A percentile compares a stretch with the other conserved stretches of the same genome.
Evolutionary conservation across 2,329 filamentous ascomycete species (phyloP).

Genomic region (Coleophoma cylindrospora): DNA sequence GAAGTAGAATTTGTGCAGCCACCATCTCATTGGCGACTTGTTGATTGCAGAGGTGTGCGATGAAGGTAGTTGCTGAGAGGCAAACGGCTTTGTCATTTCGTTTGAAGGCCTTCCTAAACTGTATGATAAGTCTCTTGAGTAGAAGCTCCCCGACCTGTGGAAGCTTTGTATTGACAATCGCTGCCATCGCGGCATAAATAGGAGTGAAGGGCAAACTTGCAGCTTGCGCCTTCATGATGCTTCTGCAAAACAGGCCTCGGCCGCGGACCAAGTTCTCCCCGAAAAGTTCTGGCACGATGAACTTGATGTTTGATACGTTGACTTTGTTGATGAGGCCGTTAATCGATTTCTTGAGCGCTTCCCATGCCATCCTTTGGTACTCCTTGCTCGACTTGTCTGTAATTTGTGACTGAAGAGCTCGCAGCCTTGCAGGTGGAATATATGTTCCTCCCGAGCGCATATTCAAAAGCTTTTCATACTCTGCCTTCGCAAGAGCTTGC

Average conservation of each 20-base stretch:
- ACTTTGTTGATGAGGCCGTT: constrained; percentile 99
- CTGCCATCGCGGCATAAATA: constrained; percentile 92
- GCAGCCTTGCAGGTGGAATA: constrained; percentile 85
- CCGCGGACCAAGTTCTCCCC: constrained; percentile 90
- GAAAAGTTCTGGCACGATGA: constrained; percentile 94
- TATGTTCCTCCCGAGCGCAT: constrained; percentile 96
- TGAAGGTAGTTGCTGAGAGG: constrained; percentile 85
- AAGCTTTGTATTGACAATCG: constrained; percentile 96
- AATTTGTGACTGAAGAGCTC: constrained; percentile 92
- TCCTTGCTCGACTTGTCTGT: constrained; percentile 95
- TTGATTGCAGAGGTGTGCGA: constrained; percentile 93
- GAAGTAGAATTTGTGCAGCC: constrained; percentile 83
- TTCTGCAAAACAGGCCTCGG: constrained; percentile 86
- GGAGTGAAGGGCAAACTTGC: constrained; percentile 93
- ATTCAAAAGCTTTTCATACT: constrained; percentile 86
- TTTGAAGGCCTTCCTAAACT: constrained; percentile 94
- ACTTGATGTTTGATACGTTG: constrained; percentile 96
- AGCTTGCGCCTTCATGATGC: constrained; percentile 97
- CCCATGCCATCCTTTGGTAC: constrained; percentile 99
- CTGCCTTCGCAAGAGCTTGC: constrained; percentile 81
- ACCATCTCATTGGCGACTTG: constrained; percentile 94
- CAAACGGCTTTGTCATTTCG: constrained; percentile 97
- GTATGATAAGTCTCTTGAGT: constrained; percentile 77
- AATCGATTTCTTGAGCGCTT: constrained; percentile 97
- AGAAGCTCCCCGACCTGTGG: constrained; percentile 91